These are phyloP conservation scores for Arthrinium puccinioides DNA, from an alignment of 2,329 filamentous ascomycete genomes.

Conservation along the genomic window DNA sequence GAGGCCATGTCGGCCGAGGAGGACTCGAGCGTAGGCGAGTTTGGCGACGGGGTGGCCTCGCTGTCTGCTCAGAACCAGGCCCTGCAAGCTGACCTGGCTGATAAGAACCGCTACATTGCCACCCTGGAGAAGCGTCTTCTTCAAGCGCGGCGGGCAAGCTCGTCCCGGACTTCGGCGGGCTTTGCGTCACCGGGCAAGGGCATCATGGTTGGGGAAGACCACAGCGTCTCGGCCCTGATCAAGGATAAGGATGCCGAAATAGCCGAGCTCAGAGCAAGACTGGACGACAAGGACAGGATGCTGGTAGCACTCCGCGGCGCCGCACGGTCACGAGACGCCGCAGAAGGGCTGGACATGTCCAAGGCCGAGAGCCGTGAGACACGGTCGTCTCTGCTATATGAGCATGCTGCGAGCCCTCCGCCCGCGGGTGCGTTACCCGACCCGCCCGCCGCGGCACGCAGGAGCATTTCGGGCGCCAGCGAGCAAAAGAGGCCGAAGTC, in stretches of 20 bases:
- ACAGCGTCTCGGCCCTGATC: conserved; percentile 63
- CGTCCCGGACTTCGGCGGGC: conserved; percentile 75
- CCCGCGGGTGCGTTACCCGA: conserved; percentile 22
- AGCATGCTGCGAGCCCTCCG: conserved; percentile 24
- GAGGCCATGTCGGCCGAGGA: conserved; percentile 42
- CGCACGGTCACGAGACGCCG: conserved; percentile 76
- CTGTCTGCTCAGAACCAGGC: conserved; percentile 79
- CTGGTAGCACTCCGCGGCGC: conserved; percentile 77
- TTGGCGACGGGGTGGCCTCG: conserved; percentile 78
- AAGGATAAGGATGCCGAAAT: conserved; percentile 92
- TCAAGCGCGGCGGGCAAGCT: conserved; percentile 83
- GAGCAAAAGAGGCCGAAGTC: conserved; percentile 56
- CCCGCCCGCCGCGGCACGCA: conserved; percentile 15
- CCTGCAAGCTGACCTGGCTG: conserved; percentile 89
- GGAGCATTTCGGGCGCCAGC: conserved; percentile 28
- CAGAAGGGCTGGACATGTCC: conserved; percentile 43
- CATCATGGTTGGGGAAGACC: conserved; percentile 70
- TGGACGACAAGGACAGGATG: conserved; percentile 96
- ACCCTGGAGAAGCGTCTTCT: conserved; percentile 88
- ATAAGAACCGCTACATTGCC: conserved; percentile 94
- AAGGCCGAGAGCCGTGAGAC: conserved; percentile 8
- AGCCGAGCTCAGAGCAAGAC: conserved; percentile 74
- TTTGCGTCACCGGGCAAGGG: conserved; percentile 54
- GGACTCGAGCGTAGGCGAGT: conserved; percentile 71
- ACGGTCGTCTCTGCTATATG: conserved; percentile 21